These are phyloP conservation scores for Elsinoe perseae DNA, from an alignment of 2,329 filamentous ascomycete species.

Conservation along the genomic window DNA sequence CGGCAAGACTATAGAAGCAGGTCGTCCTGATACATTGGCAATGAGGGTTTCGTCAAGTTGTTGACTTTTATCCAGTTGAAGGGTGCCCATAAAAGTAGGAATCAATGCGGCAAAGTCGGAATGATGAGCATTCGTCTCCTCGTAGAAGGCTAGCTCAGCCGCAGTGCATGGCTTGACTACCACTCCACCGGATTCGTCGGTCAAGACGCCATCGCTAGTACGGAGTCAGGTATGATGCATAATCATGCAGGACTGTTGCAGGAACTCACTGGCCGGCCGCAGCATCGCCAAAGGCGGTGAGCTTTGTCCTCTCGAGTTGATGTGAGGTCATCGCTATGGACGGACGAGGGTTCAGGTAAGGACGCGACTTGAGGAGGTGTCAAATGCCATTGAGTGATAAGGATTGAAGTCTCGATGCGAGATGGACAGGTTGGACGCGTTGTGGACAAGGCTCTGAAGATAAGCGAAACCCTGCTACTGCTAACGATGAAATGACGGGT, in stretches of 20 bases:
- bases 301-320: slow-evolving; percentile 52
- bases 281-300: slow-evolving; percentile 64
- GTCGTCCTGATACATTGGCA: neutral
- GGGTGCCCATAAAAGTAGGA: slow-evolving; percentile 74
- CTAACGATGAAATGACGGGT: neutral
- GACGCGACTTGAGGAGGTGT: neutral
- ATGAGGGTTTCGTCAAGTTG: slow-evolving; percentile 15
- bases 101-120: slow-evolving; percentile 71
- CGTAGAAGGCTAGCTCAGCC: slow-evolving; percentile 83
- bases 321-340: slow-evolving; percentile 25
- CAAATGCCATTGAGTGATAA: neutral
- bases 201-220: slow-evolving; percentile 77
- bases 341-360: neutral
- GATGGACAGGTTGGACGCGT: neutral
- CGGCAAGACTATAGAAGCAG: slow-evolving; percentile 17
- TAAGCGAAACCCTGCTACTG: neutral
- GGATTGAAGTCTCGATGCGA: neutral
- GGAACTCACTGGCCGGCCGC: slow-evolving; percentile 77
- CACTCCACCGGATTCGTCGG: slow-evolving; percentile 71
- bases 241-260: neutral
- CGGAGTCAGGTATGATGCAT: neutral
- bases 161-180: slow-evolving; percentile 91
- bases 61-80: slow-evolving; percentile 51
- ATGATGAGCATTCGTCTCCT: slow-evolving; percentile 58
- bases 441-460: slow-evolving; percentile 6